Evolutionary conservation across 805 yeast species (phyloP), one percentile per base, ranked within the genome.

Genomic region (Kuraishia molischiana): DNA sequence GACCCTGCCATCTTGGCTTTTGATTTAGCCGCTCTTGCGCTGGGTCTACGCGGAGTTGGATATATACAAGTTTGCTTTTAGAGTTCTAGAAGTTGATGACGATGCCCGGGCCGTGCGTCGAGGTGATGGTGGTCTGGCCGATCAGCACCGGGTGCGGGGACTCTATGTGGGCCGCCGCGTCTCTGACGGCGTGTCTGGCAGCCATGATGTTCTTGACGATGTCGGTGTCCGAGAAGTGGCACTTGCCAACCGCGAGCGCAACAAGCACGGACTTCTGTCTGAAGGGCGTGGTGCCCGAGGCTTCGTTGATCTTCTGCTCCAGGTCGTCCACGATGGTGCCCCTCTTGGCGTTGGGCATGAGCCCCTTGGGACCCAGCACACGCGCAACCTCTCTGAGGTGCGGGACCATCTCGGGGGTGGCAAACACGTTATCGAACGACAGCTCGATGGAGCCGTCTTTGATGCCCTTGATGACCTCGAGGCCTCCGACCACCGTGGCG

Each of bases 271-370:
- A 74, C 48, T 69, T 72, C 61, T 87, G 95, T 66, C 84, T 84
- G 68, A 84, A 86, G 14, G 85, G 79, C 49, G 77, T 67, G 30
- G 84, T 72, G 22, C 92, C 92, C 32, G 76, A 60, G 36, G 77
- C 74, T 6, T 66, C 61, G 28, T 58, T 51, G 41, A 89, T 67
- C 41, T 80, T 60, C 5, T 57, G 56, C 17, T 62, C 63, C 22
- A 86, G 61, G 49, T 86, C 76, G n/a, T 74, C 72, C 1, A 81
- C 64, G 6, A 90, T 92, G 1, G 96, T 87, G 14, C 95, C 95
- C 53, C 78, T 82, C 62, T 86, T 87, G 11, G 73, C 78, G 32
- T 73, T 71, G 34, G 98, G 97, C 84, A 89, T 80, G 48, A 92
- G 68, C 19, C 95, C 95, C 51, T 69, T 77, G 24, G 95, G 95